These are phyloP conservation scores for Microstegium vimineum DNA, from an alignment of 176 grass and related monocot genomes.

Conservation along the genomic window DNA sequence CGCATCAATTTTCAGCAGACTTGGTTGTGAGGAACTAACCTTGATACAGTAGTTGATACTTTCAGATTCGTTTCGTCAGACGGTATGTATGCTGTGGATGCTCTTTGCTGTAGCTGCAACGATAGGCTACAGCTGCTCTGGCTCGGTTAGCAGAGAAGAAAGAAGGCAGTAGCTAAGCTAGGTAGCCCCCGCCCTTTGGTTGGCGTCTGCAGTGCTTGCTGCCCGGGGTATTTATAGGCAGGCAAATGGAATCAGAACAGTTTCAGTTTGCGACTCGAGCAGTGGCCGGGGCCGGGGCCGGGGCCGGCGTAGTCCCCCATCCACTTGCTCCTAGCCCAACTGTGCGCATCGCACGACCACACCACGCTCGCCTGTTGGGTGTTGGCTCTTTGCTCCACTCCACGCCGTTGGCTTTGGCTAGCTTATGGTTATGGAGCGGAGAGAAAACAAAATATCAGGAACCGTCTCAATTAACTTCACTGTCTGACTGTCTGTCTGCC, in stretches of 20 bases:
- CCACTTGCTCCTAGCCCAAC: slow-evolving; percentile 8
- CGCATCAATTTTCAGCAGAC: not conserved
- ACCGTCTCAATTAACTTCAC: not conserved
- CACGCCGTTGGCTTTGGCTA: slow-evolving; percentile 14
- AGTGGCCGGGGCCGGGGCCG: not conserved
- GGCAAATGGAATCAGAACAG: slow-evolving; percentile 43
- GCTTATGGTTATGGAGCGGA: not conserved
- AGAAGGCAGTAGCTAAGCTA: too few relatives aligned
- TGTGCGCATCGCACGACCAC: slow-evolving; percentile 9
- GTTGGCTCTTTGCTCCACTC: not conserved
- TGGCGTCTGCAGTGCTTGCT: slow-evolving; percentile 33
- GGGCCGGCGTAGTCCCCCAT: too few relatives aligned
- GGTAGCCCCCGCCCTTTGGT: not conserved
- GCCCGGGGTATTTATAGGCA: slow-evolving; percentile 41
- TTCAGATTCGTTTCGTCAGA: not conserved
- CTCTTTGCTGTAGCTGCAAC: not conserved
- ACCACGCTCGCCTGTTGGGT: not conserved
- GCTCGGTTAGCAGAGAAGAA: not conserved
- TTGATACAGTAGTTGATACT: too few relatives aligned
- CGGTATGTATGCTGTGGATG: not conserved
- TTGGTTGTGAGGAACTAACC: slow-evolving; percentile 25
- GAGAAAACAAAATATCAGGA: slow-evolving; percentile 21
- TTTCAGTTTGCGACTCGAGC: not conserved
- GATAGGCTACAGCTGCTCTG: not conserved
- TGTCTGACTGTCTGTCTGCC: too few relatives aligned